phyloP scores from a whole-genome alignment of 805 yeast genomes.

The Blastobotrys chiropterorum region DNA sequence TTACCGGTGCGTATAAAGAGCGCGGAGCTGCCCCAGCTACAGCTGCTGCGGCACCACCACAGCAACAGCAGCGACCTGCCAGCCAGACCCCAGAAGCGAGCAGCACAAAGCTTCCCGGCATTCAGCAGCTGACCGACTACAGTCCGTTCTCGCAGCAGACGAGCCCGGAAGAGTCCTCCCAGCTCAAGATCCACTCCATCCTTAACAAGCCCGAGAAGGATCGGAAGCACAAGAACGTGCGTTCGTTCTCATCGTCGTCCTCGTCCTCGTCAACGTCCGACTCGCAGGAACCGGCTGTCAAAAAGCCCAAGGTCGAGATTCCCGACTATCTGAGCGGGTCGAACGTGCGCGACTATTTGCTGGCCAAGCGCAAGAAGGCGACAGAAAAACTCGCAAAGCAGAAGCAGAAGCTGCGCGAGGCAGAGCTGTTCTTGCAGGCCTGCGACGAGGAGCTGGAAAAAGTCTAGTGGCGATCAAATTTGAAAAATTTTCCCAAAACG shows the following conservation, averaged over 20 bases:
- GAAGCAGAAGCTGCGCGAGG: conserved; percentile 21
- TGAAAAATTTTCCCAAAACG: background rate
- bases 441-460: conserved; percentile 27
- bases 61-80: conserved; percentile 4
- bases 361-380: conserved; percentile 29
- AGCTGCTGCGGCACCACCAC: too few relatives aligned
- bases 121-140: conserved; percentile 1
- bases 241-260: background rate
- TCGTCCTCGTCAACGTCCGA: background rate
- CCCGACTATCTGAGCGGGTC: conserved; percentile 24
- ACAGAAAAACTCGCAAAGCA: conserved; percentile 29
- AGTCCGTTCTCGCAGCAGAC: background rate
- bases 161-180: background rate
- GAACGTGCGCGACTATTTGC: conserved; percentile 28
- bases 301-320: conserved; percentile 10
- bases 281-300: conserved; percentile 9
- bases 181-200: background rate
- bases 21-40: too few relatives aligned
- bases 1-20: conserved; percentile 5
- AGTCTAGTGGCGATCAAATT: background rate
- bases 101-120: background rate
- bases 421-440: conserved; percentile 24
- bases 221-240: background rate
- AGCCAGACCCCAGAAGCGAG: background rate
- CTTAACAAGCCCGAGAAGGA: background rate